Evolutionary conservation across 345 rosid genomes (phyloP).

Genomic region (Eucalyptus globulus): DNA sequence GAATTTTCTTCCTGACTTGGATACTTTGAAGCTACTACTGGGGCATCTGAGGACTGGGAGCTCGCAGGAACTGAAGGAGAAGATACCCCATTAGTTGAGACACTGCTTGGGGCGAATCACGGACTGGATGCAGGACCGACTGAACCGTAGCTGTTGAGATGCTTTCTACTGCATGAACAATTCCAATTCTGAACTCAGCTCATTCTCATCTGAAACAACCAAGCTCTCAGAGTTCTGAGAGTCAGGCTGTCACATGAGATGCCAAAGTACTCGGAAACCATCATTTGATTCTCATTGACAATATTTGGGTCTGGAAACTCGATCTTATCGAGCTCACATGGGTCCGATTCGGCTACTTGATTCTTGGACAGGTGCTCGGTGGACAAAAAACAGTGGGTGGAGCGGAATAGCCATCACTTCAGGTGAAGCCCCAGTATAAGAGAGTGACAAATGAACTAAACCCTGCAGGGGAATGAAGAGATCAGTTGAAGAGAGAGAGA

Average conservation of each 20-base stretch:
- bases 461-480: slow-evolving; percentile 94
- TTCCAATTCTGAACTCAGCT: slow-evolving; percentile 32
- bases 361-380: slow-evolving; percentile 28
- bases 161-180: slow-evolving; percentile 27
- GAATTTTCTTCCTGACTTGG: too few relatives aligned
- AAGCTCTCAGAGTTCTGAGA: slow-evolving; percentile 64
- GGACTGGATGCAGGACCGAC: slow-evolving; percentile 44
- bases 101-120: slow-evolving; percentile 77
- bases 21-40: too few relatives aligned
- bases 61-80: slow-evolving; percentile 59
- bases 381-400: slow-evolving; percentile 24
- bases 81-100: slow-evolving; percentile 63
- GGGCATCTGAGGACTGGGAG: slow-evolving; percentile 44
- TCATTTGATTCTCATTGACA: slow-evolving; percentile 81
- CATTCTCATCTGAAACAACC: slow-evolving; percentile 42
- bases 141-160: slow-evolving; percentile 24
- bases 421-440: slow-evolving; percentile 71
- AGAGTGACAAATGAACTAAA: slow-evolving; percentile 79
- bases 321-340: slow-evolving; percentile 55
- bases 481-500: slow-evolving; percentile 93
- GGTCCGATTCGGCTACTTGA: slow-evolving; percentile 31
- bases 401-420: slow-evolving; percentile 75
- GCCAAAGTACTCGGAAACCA: slow-evolving; percentile 91
- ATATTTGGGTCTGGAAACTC: slow-evolving; percentile 98
- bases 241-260: slow-evolving; percentile 45